These are phyloP conservation scores for Colletotrichum tropicale DNA, from an alignment of 2,329 filamentous ascomycete genomes.

Conservation along the genomic window DNA sequence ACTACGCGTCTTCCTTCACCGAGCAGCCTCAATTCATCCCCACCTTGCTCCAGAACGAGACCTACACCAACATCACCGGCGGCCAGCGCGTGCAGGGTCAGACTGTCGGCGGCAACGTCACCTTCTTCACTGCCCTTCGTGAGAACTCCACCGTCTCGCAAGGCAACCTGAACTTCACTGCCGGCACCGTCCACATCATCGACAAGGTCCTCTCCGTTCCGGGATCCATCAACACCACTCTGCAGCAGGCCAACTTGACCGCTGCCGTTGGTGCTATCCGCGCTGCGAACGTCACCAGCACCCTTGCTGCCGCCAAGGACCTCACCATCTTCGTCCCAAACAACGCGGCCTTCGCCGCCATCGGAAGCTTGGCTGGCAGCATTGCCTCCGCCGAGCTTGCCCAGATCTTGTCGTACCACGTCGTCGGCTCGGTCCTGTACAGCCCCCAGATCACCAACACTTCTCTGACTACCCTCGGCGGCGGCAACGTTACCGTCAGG, in stretches of 20 bases:
- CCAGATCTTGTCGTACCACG: constrained; percentile 66
- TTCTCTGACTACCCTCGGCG: constrained; percentile 21
- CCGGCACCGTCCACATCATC: constrained; percentile 60
- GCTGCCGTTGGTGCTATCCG: constrained; percentile 51
- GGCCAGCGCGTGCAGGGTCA: constrained; percentile 60
- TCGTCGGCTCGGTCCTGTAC: constrained; percentile 62
- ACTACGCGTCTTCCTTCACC: constrained; percentile 30
- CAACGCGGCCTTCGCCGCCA: constrained; percentile 62
- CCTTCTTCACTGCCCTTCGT: constrained; percentile 57
- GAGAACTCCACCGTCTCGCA: constrained; percentile 50
- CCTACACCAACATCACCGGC: constrained; percentile 62
- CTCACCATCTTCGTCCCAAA: constrained; percentile 70
- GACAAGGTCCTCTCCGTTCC: constrained; percentile 53
- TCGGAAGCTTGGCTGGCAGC: constrained; percentile 55
- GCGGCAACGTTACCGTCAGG: constrained; percentile 27
- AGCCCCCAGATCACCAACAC: constrained; percentile 32
- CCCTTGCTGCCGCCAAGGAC: constrained; percentile 45
- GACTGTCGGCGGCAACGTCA: constrained; percentile 43
- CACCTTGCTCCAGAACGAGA: constrained; percentile 51
- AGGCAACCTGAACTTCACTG: constrained; percentile 58
- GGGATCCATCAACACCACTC: constrained; percentile 42
- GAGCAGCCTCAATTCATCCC: constrained; percentile 37
- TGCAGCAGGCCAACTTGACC: constrained; percentile 46
- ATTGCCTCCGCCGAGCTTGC: constrained; percentile 52
- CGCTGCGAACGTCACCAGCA: constrained; percentile 42